Base-by-base conservation (phyloP, 2,329 filamentous ascomycete species). In the Hypoxylon sp. region DNA sequence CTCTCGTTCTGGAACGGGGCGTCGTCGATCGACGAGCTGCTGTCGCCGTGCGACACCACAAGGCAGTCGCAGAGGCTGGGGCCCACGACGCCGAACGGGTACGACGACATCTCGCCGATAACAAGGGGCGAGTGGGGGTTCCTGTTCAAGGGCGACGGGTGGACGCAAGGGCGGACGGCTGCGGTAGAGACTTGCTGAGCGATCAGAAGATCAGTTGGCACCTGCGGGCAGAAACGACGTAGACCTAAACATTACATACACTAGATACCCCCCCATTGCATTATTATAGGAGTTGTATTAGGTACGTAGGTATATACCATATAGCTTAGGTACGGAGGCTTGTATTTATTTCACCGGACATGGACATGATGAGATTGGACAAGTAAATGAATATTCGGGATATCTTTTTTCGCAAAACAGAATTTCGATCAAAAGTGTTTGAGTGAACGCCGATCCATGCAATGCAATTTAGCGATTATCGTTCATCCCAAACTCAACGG, bases 91-190 rank as follows among this genome's bases (percentile, higher is more conserved):
- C 87, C 87, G 1, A 87, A 88, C 67, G 83, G 79, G 6, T 87
- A 85, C 67, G 87, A 88, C 19, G 88, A 90, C 71, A 86, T 90
- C 59, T 88, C 86, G 52, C 88, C 88, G 5, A 83, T 86, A 23
- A 90, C 88, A 7, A 81, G 85, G 41, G 85, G 85, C 4, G 88
- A 90, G 76, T 90, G 88, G 88, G 85, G 86, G 0, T 87, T 87
- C 71, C 75, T 90, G 69, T 86, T 88, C 78, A 79, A 81, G 41
- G 83, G 84, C 2, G 80, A 81, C 27, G 79, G 77, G 25, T 81
- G 82, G 67, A 79, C 77, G 46, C 77, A 75, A 34, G 80, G 77
- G 14, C 81, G 80, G 70, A 86, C 78, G 41, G 86, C 79, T 2
- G 80, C 80, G 2, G 83, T 89, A 14, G 84, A 85, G 76, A 87